Percentiles rank a stretch among this genome's conserved stretches.
Evolutionary conservation across 1,284 basidiomycete species (phyloP).

Genomic region (Meripilus lineatus): DNA sequence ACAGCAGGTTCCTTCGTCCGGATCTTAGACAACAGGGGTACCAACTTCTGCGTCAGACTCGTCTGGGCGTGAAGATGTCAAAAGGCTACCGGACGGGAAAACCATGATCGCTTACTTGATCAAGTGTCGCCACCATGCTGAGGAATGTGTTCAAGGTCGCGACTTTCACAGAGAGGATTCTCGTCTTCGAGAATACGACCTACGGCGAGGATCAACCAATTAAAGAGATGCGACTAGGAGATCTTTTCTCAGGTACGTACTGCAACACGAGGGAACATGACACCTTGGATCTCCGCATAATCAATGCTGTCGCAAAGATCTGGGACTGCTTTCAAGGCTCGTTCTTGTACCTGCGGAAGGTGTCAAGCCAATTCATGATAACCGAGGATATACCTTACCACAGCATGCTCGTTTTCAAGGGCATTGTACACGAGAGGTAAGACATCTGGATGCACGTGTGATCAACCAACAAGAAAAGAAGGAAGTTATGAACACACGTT

Average conservation of each 20-base stretch:
- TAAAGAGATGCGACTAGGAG: no score
- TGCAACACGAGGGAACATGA: conserved; percentile 84
- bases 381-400: conserved; percentile 37
- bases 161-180: conserved; percentile 83
- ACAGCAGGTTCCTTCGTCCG: conserved; percentile 93
- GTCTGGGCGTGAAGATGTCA: conserved; percentile 33
- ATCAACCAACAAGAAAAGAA: neutral
- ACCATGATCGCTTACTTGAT: conserved; percentile 59
- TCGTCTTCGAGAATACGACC: conserved; percentile 88
- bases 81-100: neutral
- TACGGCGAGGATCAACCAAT: no score
- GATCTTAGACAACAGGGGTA: conserved; percentile 91
- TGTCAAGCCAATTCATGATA: neutral
- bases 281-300: conserved; percentile 85
- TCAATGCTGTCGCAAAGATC: conserved; percentile 90
- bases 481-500: conserved; percentile 53
- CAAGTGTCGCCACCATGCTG: conserved; percentile 89
- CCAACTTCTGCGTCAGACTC: conserved; percentile 92
- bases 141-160: conserved; percentile 87
- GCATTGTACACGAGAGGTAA: conserved; percentile 94
- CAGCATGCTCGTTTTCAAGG: conserved; percentile 86
- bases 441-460: conserved; percentile 55
- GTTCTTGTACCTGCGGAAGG: conserved; percentile 76
- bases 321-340: conserved; percentile 82
- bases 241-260: conserved; percentile 59